phyloP scores from a whole-genome alignment of 306 rosid species.

The Malus orientalis region DNA sequence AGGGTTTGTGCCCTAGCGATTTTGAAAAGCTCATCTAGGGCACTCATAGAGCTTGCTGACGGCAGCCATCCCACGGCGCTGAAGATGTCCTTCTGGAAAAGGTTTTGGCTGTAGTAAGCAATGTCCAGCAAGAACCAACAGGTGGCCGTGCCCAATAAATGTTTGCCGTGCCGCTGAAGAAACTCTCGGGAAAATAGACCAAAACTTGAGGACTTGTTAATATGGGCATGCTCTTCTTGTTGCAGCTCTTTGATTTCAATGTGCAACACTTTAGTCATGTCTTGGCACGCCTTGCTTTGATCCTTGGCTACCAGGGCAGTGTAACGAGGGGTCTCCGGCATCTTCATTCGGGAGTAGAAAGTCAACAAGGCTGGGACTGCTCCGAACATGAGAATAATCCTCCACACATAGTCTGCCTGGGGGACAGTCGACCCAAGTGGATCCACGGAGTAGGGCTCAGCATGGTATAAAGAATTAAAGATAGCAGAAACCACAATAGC shows the following conservation, averaged over 20 bases:
- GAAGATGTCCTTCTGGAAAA: slow-evolving; percentile 58
- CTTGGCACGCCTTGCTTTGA: slow-evolving; percentile 30
- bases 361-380: slow-evolving; percentile 48
- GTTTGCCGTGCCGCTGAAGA: slow-evolving; percentile 35
- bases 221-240: neutral
- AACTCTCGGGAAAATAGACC: slow-evolving; percentile 46
- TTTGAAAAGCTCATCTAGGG: slow-evolving; percentile 48
- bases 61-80: slow-evolving; percentile 53
- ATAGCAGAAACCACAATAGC: slow-evolving; percentile 36
- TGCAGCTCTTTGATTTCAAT: slow-evolving; percentile 1
- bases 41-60: slow-evolving; percentile 42
- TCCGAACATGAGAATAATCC: slow-evolving; percentile 64
- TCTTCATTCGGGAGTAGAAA: slow-evolving; percentile 45
- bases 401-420: slow-evolving; percentile 50
- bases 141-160: slow-evolving; percentile 51
- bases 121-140: slow-evolving; percentile 67
- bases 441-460: slow-evolving; percentile 8
- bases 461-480: slow-evolving; percentile 21
- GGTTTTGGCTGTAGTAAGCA: slow-evolving; percentile 47
- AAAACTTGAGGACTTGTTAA: slow-evolving; percentile 14
- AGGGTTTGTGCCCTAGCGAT: slow-evolving; percentile 53
- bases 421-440: slow-evolving; percentile 32
- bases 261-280: slow-evolving; percentile 55
- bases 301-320: slow-evolving; percentile 62
- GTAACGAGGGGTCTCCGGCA: slow-evolving; percentile 66